Evolutionary conservation across 176 grass and related monocot species (phyloP).

Genomic region (Hordeum marinum): DNA sequence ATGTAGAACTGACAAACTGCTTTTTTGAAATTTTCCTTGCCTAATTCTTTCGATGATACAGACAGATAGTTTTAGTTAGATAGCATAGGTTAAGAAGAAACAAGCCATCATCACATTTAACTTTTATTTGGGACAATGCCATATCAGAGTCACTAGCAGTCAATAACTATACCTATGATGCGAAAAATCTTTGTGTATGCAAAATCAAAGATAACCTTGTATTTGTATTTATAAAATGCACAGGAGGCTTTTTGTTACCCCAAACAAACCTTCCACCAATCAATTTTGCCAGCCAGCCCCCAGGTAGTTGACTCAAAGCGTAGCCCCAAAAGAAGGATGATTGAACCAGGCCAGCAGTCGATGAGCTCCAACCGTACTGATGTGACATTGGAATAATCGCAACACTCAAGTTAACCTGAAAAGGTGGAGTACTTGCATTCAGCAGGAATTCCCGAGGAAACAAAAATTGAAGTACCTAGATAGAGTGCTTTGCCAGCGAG

Average conservation of each 20-base stretch:
- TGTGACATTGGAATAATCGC: constrained; percentile 98
- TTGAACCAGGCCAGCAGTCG: constrained; percentile 94
- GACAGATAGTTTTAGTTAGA: neutral
- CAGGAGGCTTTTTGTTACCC: constrained; percentile 41
- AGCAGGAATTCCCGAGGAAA: neutral
- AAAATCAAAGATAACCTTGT: neutral
- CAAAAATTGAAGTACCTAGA: neutral
- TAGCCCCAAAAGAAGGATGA: constrained; percentile 97
- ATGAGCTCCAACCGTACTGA: constrained; percentile 92
- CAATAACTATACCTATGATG: neutral
- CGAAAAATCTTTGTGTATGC: neutral
- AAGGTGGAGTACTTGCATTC: constrained; percentile 15
- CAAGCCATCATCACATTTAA: neutral
- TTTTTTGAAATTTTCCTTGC: neutral
- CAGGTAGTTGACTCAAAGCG: constrained; percentile 86
- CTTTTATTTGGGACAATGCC: neutral
- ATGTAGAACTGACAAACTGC: neutral
- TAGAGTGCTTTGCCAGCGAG: neutral
- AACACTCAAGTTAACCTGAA: constrained; percentile 95
- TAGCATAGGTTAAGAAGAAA: neutral
- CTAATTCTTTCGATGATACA: neutral
- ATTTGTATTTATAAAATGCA: neutral
- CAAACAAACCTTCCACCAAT: constrained; percentile 96
- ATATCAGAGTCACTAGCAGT: neutral
- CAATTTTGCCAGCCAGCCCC: constrained; percentile 84